phyloP scores from a whole-genome alignment of 2,329 filamentous ascomycete genomes.

The Myrmaecium sp. region DNA sequence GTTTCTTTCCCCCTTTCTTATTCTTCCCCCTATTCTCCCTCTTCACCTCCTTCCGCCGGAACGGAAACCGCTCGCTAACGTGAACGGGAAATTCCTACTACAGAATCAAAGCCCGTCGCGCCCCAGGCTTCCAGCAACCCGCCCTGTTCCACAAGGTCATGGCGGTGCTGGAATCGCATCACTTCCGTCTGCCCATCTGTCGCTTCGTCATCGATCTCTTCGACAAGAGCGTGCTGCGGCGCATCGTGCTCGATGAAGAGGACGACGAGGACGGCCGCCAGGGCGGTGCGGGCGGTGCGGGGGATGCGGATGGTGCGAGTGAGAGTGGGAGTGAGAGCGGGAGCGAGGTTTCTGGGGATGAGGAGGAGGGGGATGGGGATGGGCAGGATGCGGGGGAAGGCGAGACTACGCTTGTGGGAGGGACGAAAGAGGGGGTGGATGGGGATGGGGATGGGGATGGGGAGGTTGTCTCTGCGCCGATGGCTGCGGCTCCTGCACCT shows the following conservation, averaged over 20 bases:
- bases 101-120: slow-evolving; percentile 60
- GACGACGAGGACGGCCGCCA: slow-evolving; percentile 20
- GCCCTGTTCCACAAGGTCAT: slow-evolving; percentile 74
- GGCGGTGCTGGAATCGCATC: slow-evolving; percentile 69
- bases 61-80: too few relatives aligned
- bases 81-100: slow-evolving; percentile 4
- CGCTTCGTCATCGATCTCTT: slow-evolving; percentile 89
- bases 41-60: too few relatives aligned
- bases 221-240: slow-evolving; percentile 71
- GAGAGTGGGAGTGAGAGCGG: not conserved
- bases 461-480: too few relatives aligned
- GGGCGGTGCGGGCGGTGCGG: slow-evolving; percentile 19
- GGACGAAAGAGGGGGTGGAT: too few relatives aligned
- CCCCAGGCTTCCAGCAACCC: slow-evolving; percentile 56
- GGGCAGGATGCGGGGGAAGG: not conserved
- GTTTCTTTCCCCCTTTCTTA: slow-evolving; percentile 8
- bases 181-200: slow-evolving; percentile 73
- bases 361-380: not conserved
- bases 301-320: slow-evolving; percentile 19
- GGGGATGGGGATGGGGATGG: too few relatives aligned
- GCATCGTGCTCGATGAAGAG: slow-evolving; percentile 67
- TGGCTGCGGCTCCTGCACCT: too few relatives aligned
- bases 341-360: not conserved
- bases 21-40: slow-evolving; percentile 6
- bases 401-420: not conserved